Evolutionary conservation across 139 green algal genomes (phyloP).

Genomic region (Asterochloris sp.): DNA sequence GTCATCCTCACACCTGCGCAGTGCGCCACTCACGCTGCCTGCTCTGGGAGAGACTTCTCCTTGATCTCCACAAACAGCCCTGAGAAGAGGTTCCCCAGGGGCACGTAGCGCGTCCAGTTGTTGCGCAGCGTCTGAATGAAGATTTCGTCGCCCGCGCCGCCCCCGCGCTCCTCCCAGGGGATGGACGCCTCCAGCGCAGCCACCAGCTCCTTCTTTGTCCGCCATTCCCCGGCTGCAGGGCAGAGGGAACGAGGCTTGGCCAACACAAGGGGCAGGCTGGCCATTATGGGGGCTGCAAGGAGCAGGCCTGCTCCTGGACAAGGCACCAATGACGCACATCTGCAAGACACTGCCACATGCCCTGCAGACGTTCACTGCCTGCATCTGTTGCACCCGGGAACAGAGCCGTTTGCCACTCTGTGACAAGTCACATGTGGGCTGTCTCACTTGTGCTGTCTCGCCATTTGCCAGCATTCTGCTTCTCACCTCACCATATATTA

Average conservation of each 20-base stretch:
- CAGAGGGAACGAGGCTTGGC: background rate
- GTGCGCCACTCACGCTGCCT: background rate
- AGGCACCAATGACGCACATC: background rate
- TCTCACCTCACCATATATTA: no score
- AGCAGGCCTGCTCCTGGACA: background rate
- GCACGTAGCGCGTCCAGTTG: constrained; percentile 19
- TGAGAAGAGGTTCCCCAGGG: constrained; percentile 20
- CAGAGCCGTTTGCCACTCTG: background rate
- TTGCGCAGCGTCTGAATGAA: constrained; percentile 1
- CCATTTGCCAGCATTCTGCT: no score
- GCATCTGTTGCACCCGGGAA: background rate
- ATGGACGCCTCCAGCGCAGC: constrained; percentile 2
- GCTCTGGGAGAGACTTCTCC: background rate
- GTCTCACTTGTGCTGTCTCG: background rate
- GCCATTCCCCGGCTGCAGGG: constrained; percentile 12
- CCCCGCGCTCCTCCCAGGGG: constrained; percentile 3
- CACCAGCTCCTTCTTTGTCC: constrained; percentile 9
- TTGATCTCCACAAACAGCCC: constrained; percentile 22
- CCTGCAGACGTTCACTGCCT: background rate
- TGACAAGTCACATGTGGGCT: background rate
- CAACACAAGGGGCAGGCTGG: background rate
- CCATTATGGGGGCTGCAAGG: background rate
- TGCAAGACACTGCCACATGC: background rate
- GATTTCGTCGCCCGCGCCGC: background rate
- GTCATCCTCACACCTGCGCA: no score